These are phyloP conservation scores for Colletotrichum theobromicola DNA, from an alignment of 2,329 filamentous ascomycete species.

Conservation along the genomic window DNA sequence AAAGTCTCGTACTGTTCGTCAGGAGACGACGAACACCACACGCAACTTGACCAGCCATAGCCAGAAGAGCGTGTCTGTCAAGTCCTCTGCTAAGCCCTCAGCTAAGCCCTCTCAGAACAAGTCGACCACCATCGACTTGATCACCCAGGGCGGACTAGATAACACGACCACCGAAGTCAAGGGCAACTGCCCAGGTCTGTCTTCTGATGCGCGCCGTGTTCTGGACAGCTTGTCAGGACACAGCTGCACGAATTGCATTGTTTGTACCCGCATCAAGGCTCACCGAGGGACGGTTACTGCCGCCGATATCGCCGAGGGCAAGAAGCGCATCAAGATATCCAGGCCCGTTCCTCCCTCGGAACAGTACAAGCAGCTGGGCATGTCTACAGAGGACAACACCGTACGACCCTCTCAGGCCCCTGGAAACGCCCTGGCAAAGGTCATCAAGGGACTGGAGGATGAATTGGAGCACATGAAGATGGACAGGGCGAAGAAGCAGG, in stretches of 20 bases:
- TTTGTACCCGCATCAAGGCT: conserved; percentile 60
- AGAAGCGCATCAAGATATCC: conserved; percentile 66
- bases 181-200: conserved; percentile 49
- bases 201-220: conserved; percentile 56
- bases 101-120: conserved; percentile 12
- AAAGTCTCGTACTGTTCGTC: conserved; percentile 11
- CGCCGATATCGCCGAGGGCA: conserved; percentile 43
- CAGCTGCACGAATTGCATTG: conserved; percentile 60
- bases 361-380: conserved; percentile 22
- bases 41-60: conserved; percentile 25
- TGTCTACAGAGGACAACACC: conserved; percentile 59
- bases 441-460: conserved; percentile 82
- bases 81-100: conserved; percentile 11
- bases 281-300: conserved; percentile 42
- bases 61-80: conserved; percentile 5
- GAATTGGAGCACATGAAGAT: conserved; percentile 80
- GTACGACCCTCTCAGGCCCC: conserved; percentile 73
- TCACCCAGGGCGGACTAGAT: conserved; percentile 19
- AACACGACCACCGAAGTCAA: conserved; percentile 15
- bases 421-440: conserved; percentile 75
- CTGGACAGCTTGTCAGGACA: conserved; percentile 60
- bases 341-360: conserved; percentile 72
- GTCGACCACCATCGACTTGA: conserved; percentile 20
- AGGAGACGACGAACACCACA: conserved; percentile 19
- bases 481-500: conserved; percentile 66